A percentile compares a stretch with the other conserved stretches of the same genome.
Evolutionary conservation across 192 early-diverging fungal species (phyloP).

Genomic region (Backusella luteola): DNA sequence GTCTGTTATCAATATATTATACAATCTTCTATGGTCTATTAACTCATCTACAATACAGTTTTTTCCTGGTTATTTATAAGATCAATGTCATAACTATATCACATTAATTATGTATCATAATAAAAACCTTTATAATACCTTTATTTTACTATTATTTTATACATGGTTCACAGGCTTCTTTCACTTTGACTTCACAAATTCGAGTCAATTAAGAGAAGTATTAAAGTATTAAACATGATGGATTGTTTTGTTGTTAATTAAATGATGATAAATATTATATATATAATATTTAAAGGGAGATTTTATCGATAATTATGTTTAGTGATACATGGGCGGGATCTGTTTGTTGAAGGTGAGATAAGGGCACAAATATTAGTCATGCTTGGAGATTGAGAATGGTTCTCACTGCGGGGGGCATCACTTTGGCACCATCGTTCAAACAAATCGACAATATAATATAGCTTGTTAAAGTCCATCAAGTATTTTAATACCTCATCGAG

Average conservation of each 20-base stretch:
- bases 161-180: no score
- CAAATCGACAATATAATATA: background rate
- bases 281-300: background rate
- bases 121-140: no score
- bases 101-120: no score
- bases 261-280: background rate
- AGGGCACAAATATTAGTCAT: background rate
- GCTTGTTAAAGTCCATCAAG: background rate
- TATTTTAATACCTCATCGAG: background rate
- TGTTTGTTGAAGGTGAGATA: background rate
- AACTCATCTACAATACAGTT: no score
- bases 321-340: background rate
- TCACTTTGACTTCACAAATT: background rate
- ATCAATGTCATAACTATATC: no score
- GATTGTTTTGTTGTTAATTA: background rate
- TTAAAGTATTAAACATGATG: background rate
- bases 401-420: background rate
- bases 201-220: background rate
- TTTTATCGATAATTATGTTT: background rate
- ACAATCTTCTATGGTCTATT: no score
- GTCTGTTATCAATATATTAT: no score
- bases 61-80: no score
- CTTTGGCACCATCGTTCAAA: background rate
- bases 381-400: background rate
- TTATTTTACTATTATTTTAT: no score